Evolutionary conservation across 2,329 filamentous ascomycete species (phyloP), one percentile per base, ranked within the genome.

Genomic region (Rhytidhysteron rufulum): DNA sequence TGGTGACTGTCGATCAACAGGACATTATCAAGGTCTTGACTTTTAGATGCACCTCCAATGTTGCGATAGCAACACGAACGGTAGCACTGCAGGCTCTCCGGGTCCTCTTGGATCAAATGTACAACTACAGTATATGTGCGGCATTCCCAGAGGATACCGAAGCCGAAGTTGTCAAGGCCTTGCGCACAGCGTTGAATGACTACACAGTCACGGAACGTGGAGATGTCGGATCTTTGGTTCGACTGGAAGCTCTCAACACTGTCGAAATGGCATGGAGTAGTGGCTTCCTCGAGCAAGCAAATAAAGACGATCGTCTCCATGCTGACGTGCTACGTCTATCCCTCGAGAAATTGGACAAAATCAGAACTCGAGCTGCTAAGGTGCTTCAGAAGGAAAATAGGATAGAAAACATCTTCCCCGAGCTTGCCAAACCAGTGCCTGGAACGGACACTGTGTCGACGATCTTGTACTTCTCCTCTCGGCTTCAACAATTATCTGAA

Each of bases 201-300:
- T 97, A 97, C 57, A 95, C 88, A 0, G 90, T 88, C 3, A 91
- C 88, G 50, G 83, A 90, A 11, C 77, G 89, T 41, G 93, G 93
- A 13, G 93, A 98, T 57, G 78, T 97, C 35, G 93, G 93, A 4
- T 95, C 90, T 0, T 79, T 90, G 38, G 85, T 95, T 4, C 79
- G 93, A 3, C 71, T 91, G 4, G 85, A 90, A 62, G 90, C 88
- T 18, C 75, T 96, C 10, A 76, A 79, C 44, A 80, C 80, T 2
- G 72, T 88, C 2, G 80, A 77, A 67, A 58, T 57, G 24, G 61
- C 59, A 5, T 67, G 60, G 55, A 43, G 43, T n/a, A 42, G 42
- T 21, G 49, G 37, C 10, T 33, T 51, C 8, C 45, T 60, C 15
- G 45, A 44, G 4, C 41, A 44, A 6, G 44, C 50, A 3, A 40